phyloP scores from a whole-genome alignment of 306 rosid genomes.

The Vigna nakashimae region DNA sequence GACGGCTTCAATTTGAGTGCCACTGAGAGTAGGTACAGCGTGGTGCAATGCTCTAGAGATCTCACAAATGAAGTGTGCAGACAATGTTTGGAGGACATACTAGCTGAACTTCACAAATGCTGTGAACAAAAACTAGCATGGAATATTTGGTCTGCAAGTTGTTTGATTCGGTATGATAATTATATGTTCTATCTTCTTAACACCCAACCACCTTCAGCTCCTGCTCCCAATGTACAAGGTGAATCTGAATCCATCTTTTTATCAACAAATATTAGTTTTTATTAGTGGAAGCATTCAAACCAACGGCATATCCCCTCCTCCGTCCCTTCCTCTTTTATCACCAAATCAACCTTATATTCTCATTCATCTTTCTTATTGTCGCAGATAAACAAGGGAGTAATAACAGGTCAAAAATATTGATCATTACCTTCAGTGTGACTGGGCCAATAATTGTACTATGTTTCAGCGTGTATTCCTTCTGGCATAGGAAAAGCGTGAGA shows the following conservation, averaged over 20 bases:
- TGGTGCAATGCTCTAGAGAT: background rate
- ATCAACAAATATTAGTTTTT: no score
- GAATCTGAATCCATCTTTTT: background rate
- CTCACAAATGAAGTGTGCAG: constrained; percentile 20
- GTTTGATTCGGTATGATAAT: constrained; percentile 17
- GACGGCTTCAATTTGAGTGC: background rate
- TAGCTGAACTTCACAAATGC: background rate
- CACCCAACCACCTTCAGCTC: constrained; percentile 4
- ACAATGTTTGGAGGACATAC: background rate
- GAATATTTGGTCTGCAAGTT: background rate
- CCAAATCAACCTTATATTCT: background rate
- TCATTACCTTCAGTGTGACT: constrained; percentile 12
- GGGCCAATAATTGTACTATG: constrained; percentile 11
- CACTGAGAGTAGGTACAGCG: background rate
- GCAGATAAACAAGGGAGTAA: background rate
- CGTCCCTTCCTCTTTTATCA: no score
- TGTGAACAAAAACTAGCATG: background rate
- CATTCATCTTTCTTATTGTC: background rate
- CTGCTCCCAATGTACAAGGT: background rate
- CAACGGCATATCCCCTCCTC: no score
- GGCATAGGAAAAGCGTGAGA: background rate
- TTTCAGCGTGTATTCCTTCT: background rate
- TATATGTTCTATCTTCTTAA: background rate
- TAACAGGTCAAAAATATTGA: background rate
- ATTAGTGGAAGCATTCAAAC: no score